These are phyloP conservation scores for Paraphaeosphaeria minitans DNA, from an alignment of 2,329 filamentous ascomycete species.

Conservation along the genomic window DNA sequence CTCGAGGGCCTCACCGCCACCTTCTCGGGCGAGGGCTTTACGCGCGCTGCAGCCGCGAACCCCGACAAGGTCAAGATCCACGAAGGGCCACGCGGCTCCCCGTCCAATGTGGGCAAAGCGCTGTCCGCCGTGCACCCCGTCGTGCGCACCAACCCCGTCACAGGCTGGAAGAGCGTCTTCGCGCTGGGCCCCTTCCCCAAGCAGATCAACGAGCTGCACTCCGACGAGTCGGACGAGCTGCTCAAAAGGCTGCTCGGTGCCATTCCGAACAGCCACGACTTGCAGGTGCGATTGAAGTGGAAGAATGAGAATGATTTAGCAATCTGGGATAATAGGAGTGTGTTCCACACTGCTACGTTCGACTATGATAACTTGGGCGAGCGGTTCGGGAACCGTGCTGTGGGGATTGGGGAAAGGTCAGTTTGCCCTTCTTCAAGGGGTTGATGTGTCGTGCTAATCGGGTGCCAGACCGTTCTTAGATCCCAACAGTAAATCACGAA, in stretches of 20 bases:
- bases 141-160: conserved; percentile 62
- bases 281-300: conserved; percentile 58
- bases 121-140: conserved; percentile 58
- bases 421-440: not conserved
- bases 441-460: not conserved
- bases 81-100: conserved; percentile 54
- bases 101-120: conserved; percentile 55
- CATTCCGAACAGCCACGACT: conserved; percentile 54
- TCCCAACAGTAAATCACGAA: conserved; percentile 10
- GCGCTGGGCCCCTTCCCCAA: conserved; percentile 40
- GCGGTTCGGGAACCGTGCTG: conserved; percentile 61
- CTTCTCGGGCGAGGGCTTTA: conserved; percentile 45
- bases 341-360: conserved; percentile 64
- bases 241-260: conserved; percentile 41
- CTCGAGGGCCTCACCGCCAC: conserved; percentile 50
- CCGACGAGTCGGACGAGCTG: conserved; percentile 42
- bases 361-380: conserved; percentile 63
- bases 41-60: conserved; percentile 43
- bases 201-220: conserved; percentile 43
- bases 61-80: conserved; percentile 50
- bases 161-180: conserved; percentile 60
- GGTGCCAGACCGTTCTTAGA: conserved; percentile 4
- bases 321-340: conserved; percentile 69
- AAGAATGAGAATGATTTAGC: conserved; percentile 54
- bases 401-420: conserved; percentile 54